Evolutionary conservation across 2,329 filamentous ascomycete species (phyloP).

Genomic region (Diaporthe citrichinensis): DNA sequence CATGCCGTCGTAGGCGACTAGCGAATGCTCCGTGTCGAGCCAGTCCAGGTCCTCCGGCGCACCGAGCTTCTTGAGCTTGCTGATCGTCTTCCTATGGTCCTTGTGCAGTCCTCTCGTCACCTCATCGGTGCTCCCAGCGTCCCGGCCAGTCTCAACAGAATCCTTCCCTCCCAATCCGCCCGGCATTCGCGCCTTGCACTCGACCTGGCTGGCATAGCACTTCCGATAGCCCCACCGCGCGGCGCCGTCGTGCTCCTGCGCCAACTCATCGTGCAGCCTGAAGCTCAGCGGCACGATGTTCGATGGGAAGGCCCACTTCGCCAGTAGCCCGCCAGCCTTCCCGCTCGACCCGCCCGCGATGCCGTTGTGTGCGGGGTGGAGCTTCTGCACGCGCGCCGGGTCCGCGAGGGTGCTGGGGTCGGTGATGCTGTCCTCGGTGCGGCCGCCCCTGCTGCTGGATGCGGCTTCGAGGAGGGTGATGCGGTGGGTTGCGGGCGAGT

Average conservation of each 20-base stretch:
- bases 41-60: constrained; percentile 77
- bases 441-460: constrained; percentile 55
- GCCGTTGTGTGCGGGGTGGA: constrained; percentile 52
- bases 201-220: constrained; percentile 47
- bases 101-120: constrained; percentile 40
- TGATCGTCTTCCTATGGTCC: constrained; percentile 46
- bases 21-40: constrained; percentile 70
- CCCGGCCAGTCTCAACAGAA: background rate
- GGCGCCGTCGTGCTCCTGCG: constrained; percentile 76
- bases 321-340: constrained; percentile 82
- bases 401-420: constrained; percentile 51
- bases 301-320: constrained; percentile 80
- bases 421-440: constrained; percentile 50
- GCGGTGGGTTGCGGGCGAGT: constrained; percentile 73
- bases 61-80: constrained; percentile 47
- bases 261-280: constrained; percentile 76
- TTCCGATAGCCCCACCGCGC: constrained; percentile 79
- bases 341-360: constrained; percentile 83
- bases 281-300: constrained; percentile 81
- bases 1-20: constrained; percentile 52
- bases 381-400: constrained; percentile 44
- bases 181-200: constrained; percentile 35
- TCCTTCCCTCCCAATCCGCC: background rate
- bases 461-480: constrained; percentile 77
- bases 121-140: constrained; percentile 5